phyloP scores from a whole-genome alignment of 345 rosid genomes.

The Adansonia digitata region DNA sequence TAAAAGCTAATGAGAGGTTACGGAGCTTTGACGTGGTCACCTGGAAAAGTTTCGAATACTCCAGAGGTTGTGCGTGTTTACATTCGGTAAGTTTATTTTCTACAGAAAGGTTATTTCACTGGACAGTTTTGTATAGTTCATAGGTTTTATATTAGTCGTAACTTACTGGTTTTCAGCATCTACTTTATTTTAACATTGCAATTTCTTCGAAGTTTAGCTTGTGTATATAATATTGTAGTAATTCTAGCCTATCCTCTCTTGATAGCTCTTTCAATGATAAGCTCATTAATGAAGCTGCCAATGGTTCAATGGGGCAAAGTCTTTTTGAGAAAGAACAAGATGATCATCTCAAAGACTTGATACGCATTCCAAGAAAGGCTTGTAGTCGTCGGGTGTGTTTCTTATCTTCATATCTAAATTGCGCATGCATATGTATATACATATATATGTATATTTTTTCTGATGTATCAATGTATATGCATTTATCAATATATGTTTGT shows the following conservation, averaged over 20 bases:
- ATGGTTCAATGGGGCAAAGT: slow-evolving; percentile 65
- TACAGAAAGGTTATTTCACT: background rate
- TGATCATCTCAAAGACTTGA: slow-evolving; percentile 64
- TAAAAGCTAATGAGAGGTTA: slow-evolving; percentile 87
- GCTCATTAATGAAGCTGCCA: too few species aligned
- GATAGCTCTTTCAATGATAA: too few species aligned
- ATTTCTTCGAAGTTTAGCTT: background rate
- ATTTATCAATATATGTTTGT: too few species aligned
- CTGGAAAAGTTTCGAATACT: slow-evolving; percentile 85
- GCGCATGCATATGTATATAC: background rate
- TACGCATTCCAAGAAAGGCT: slow-evolving; percentile 80
- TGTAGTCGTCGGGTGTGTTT: slow-evolving; percentile 71
- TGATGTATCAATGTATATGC: too few species aligned
- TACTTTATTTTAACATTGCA: background rate
- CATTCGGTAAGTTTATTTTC: slow-evolving; percentile 52
- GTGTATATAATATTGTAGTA: background rate
- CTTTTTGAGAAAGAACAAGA: slow-evolving; percentile 86
- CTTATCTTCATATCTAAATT: background rate
- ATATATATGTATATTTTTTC: too few species aligned
- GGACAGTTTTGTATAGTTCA: too few species aligned
- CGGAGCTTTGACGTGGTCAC: slow-evolving; percentile 97
- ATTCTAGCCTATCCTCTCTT: background rate
- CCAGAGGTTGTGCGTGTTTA: slow-evolving; percentile 88
- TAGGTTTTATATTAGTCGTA: background rate
- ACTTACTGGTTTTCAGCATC: too few species aligned